Base-by-base conservation (phyloP, 2,329 filamentous ascomycete genomes). In the Ophiostoma pallidulum region DNA sequence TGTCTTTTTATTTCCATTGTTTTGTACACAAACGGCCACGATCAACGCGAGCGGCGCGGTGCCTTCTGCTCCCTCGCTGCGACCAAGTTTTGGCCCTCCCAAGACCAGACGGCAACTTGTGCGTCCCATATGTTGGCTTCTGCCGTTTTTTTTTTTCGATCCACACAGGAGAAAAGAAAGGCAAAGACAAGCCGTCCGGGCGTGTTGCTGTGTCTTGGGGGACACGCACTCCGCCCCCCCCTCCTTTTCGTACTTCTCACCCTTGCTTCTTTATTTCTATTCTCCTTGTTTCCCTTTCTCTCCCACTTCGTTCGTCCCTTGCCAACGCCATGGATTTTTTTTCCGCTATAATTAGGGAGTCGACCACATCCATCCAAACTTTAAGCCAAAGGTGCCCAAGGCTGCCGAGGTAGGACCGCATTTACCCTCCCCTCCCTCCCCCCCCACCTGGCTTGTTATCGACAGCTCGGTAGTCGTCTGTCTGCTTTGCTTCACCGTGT, bases 301-400 rank as follows among this genome's bases (percentile, higher is more conserved):
- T 51, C 54, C 42, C 54, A 53, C 50, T 49, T 42, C 43, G 49
- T 51, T 51, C 45, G 16, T 22, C 18, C 62, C 64, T 73, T 77
- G 73, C 77, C 77, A 77, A 81, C 75, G 53, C 59, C 55, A 60
- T 63, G 62, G 61, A 18, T 62, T 60, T 61, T n/a, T n/a, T n/a
- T n/a, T n/a, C n/a, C 62, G 63, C 63, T 60, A 50, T 41, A 16
- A 12, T 10, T 89, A 96, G 89, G 85, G 84, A 78, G 79, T 89
- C 67, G 82, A 85, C 67, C 86, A 91, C 75, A 75, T 96, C 70
- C 91, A 96, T 83, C 88, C 90, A 73, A 86, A 94, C 66, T 94
- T 95, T 71, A 90, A 91, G 68, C 62, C 63, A 54, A 94, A 90
- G 70, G 84, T 84, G 64, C 89, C 89, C 53, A 95, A 94, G 77